Conservation (phyloP, 306 rosid genomes). For the Ziziphus jujuba region DNA sequence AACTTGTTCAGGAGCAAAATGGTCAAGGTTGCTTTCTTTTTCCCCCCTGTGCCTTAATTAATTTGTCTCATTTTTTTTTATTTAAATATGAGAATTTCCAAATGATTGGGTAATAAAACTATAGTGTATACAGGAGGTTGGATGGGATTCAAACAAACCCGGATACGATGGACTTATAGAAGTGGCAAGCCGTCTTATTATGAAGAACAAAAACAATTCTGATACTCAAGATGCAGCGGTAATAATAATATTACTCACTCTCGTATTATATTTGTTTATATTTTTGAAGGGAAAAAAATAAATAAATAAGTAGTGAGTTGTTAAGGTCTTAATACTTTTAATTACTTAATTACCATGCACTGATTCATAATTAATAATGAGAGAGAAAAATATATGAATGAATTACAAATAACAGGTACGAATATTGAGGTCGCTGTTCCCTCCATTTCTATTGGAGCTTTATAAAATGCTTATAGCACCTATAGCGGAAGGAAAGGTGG, state of each 20-base stretch:
- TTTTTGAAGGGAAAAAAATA: background rate
- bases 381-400: no score
- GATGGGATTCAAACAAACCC: constrained; percentile 77
- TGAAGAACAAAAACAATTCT: constrained; percentile 57
- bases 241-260: background rate
- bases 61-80: background rate
- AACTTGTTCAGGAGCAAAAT: constrained; percentile 71
- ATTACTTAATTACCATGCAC: no score
- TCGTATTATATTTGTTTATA: no score
- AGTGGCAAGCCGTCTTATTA: constrained; percentile 71
- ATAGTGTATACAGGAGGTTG: constrained; percentile 50
- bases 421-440: constrained; percentile 67
- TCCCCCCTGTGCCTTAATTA: background rate
- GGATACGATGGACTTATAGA: constrained; percentile 92
- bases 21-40: constrained; percentile 52
- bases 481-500: constrained; percentile 73
- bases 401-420: constrained; percentile 49
- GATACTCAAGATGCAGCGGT: constrained; percentile 79
- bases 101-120: background rate
- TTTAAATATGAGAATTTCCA: background rate
- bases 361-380: no score
- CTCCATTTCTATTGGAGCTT: constrained; percentile 81
- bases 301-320: background rate
- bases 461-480: constrained; percentile 70
- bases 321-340: background rate